These are phyloP conservation scores for Brasilioporus rufonigricans DNA, from an alignment of 768 basidiomycete species.

Conservation along the genomic window DNA sequence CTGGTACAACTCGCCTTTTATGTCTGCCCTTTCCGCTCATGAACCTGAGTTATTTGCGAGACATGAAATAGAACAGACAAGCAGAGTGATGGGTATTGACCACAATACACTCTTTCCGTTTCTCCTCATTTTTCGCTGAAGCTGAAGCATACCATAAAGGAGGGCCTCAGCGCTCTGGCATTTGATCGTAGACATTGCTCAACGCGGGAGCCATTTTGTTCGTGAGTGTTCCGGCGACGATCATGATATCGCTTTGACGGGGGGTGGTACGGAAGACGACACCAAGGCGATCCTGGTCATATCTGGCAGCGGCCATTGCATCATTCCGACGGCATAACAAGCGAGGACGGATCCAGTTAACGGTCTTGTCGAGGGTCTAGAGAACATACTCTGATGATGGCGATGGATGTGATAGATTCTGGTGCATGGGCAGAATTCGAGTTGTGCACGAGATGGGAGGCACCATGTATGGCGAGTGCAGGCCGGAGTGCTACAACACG, in stretches of 20 bases:
- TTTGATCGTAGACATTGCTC: conserved; percentile 96
- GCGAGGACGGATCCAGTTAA: conserved; percentile 97
- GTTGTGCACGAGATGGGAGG: too few species aligned
- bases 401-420: too few species aligned
- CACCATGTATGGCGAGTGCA: too few species aligned
- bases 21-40: background rate
- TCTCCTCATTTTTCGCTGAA: conserved; percentile 94
- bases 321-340: conserved; percentile 99
- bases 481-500: too few species aligned
- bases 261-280: conserved; percentile 99
- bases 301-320: conserved; percentile 99
- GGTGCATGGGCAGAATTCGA: too few species aligned
- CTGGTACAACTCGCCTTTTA: too few species aligned
- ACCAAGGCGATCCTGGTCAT: conserved; percentile 97
- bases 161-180: conserved; percentile 99
- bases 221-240: conserved; percentile 96
- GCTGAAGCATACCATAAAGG: conserved; percentile 93
- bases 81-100: conserved; percentile 40
- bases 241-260: conserved; percentile 97
- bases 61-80: background rate
- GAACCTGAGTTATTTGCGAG: conserved; percentile 21
- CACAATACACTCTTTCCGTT: conserved; percentile 85
- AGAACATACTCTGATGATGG: conserved; percentile 81
- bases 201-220: conserved; percentile 99
- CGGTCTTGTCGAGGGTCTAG: conserved; percentile 92